Conservation (phyloP, 1,284 basidiomycete genomes). For the Austropuccinia psidii region DNA sequence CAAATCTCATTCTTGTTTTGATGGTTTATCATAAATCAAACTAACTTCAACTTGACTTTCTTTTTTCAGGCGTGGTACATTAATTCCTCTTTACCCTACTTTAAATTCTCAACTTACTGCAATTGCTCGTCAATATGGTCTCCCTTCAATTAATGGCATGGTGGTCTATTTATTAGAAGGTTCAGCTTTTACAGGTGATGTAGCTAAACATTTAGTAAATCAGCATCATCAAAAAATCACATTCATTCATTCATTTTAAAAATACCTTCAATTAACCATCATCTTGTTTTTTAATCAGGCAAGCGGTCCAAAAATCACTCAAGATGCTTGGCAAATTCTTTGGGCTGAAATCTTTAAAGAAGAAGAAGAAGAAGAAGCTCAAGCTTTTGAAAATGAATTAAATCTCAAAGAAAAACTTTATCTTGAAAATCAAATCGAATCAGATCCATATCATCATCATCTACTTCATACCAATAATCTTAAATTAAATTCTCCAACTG, state of each 20-base stretch:
- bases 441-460: background rate
- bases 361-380: constrained; percentile 56
- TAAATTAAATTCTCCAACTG: no score
- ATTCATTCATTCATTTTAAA: background rate
- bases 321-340: constrained; percentile 71
- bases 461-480: no score
- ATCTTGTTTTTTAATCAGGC: constrained; percentile 46
- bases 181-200: background rate
- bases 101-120: constrained; percentile 63
- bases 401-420: constrained; percentile 44
- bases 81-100: constrained; percentile 64
- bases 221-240: background rate
- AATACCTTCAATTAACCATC: background rate
- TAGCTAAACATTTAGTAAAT: constrained; percentile 19
- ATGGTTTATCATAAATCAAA: background rate
- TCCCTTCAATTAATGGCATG: constrained; percentile 68
- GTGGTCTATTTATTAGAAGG: constrained; percentile 61
- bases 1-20: background rate
- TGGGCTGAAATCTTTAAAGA: constrained; percentile 63
- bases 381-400: constrained; percentile 44
- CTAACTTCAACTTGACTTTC: background rate
- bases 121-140: constrained; percentile 77
- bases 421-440: constrained; percentile 12
- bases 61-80: constrained; percentile 60
- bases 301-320: constrained; percentile 63